These are phyloP conservation scores for Sugiyamaella xylanicola DNA, from an alignment of 1,139 yeast genomes.

Conservation along the genomic window DNA sequence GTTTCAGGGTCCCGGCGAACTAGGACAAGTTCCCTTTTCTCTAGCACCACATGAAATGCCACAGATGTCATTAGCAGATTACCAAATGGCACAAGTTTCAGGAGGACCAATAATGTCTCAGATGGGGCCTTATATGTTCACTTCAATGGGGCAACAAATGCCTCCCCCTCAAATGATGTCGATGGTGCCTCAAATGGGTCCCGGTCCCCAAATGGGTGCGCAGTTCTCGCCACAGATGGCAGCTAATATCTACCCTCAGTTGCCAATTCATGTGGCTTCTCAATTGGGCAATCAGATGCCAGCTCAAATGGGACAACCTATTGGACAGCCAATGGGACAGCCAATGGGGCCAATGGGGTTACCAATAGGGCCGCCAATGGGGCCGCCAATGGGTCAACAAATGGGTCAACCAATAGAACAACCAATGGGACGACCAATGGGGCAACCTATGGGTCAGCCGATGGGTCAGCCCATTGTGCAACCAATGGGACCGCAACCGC, in stretches of 20 bases:
- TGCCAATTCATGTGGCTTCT: background rate
- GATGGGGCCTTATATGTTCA: background rate
- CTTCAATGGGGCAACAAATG: background rate
- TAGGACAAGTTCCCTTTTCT: too few relatives aligned
- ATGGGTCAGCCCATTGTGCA: background rate
- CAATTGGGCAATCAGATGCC: background rate
- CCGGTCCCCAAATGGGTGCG: background rate
- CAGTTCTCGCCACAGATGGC: background rate
- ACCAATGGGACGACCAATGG: background rate
- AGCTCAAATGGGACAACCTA: background rate
- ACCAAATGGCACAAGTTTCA: too few relatives aligned
- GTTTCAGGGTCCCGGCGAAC: background rate
- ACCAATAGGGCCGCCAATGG: background rate
- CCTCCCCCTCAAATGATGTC: too few relatives aligned
- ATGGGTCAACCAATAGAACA: background rate
- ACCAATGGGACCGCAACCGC: background rate
- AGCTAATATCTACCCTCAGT: background rate
- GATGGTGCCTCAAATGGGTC: background rate
- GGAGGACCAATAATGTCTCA: background rate
- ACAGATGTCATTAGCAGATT: too few relatives aligned
- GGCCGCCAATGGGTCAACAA: background rate
- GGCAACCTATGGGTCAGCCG: background rate
- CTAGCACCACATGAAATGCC: background rate
- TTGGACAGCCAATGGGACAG: background rate
- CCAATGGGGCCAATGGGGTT: background rate